Percentiles rank a stretch among this genome's conserved stretches.
Conservation (phyloP, 2,329 filamentous ascomycete genomes). For the Mollisiaceae sp. region DNA sequence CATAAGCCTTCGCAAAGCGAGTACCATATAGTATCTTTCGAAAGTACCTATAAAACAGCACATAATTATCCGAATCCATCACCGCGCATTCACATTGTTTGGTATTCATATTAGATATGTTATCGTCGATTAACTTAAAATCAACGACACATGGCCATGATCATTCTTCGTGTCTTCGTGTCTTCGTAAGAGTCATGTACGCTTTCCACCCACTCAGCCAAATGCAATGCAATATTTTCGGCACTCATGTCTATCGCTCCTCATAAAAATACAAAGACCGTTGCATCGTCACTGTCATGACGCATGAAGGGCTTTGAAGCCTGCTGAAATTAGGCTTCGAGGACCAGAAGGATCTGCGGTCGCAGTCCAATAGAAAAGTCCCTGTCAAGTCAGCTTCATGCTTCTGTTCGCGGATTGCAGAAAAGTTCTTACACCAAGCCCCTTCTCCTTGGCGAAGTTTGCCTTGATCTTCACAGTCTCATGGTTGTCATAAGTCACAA, state of each 20-base stretch:
- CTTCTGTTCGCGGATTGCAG: background rate
- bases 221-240: background rate
- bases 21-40: background rate
- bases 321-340: conserved; percentile 62
- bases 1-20: background rate
- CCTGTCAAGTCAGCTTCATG: conserved; percentile 49
- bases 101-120: conserved; percentile 2
- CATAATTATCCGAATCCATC: conserved; percentile 2
- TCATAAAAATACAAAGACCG: conserved; percentile 23
- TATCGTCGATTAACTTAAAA: background rate
- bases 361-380: conserved; percentile 84
- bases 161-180: background rate
- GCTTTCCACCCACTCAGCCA: background rate
- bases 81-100: background rate
- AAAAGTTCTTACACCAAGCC: conserved; percentile 58
- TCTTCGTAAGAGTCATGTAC: background rate
- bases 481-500: conserved; percentile 80
- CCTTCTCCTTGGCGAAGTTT: conserved; percentile 71
- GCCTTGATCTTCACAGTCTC: conserved; percentile 79
- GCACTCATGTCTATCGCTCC: background rate
- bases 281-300: conserved; percentile 18
- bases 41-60: background rate
- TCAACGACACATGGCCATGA: background rate
- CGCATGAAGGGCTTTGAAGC: conserved; percentile 62
- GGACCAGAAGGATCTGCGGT: conserved; percentile 68